Percentiles rank a stretch among this genome's conserved stretches.
Conservation (phyloP, 2,329 filamentous ascomycete species). For the Pyrenophora seminiperda region DNA sequence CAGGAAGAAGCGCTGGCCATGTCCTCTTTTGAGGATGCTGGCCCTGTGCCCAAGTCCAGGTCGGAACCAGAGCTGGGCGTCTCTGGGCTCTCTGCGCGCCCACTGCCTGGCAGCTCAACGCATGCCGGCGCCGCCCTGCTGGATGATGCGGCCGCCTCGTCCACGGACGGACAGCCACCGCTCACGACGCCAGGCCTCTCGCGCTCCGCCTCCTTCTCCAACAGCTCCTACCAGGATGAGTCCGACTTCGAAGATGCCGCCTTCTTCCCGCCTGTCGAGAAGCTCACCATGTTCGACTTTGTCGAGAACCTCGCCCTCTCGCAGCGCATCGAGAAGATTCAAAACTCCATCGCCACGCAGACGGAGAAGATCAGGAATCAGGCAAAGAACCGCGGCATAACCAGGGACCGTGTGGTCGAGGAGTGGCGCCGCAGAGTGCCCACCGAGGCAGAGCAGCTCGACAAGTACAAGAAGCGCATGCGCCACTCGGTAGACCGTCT, state of each 20-base stretch:
- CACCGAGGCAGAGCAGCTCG: constrained; percentile 87
- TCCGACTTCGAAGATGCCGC: constrained; percentile 72
- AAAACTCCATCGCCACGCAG: constrained; percentile 79
- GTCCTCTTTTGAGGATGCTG: constrained; percentile 24
- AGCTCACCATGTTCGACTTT: constrained; percentile 87
- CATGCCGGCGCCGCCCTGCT: constrained; percentile 35
- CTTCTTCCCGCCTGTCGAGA: constrained; percentile 80
- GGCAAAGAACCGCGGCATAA: constrained; percentile 76
- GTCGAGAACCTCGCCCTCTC: constrained; percentile 90
- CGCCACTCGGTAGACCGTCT: constrained; percentile 85
- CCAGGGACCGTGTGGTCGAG: constrained; percentile 88
- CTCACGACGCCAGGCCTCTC: constrained; percentile 64
- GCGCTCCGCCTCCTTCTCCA: constrained; percentile 80
- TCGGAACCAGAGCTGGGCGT: constrained; percentile 41
- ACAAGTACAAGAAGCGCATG: constrained; percentile 88
- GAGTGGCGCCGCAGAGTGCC: constrained; percentile 89
- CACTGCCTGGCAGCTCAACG: constrained; percentile 33
- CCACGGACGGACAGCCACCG: constrained; percentile 48
- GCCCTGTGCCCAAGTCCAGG: constrained; percentile 25
- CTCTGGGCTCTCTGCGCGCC: constrained; percentile 30
- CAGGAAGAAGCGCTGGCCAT: constrained; percentile 40
- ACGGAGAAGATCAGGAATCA: constrained; percentile 85
- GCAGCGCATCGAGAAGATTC: constrained; percentile 88
- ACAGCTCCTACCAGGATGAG: constrained; percentile 81
- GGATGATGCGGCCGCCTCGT: constrained; percentile 54